A percentile compares a stretch with the other conserved stretches of the same genome.
Evolutionary conservation across 2,329 filamentous ascomycete species (phyloP).

Genomic region (Fusarium staphyleae): DNA sequence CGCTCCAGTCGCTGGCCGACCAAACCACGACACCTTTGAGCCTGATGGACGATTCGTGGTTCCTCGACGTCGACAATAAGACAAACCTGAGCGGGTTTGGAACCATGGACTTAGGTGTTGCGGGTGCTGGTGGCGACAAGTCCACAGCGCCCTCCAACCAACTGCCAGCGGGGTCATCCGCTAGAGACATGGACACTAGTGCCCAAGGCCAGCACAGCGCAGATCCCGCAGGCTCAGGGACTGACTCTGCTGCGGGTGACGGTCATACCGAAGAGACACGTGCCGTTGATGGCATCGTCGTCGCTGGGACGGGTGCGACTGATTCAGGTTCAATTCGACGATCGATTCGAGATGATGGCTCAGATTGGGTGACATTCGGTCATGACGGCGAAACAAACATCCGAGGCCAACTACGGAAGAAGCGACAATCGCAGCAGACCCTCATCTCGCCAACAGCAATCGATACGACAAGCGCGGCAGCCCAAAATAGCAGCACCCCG

Average conservation of each 20-base stretch:
- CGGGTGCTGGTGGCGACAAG: conserved; percentile 33
- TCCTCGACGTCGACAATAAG: conserved; percentile 14
- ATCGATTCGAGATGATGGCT: conserved; percentile 6
- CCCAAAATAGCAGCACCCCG: conserved; percentile 41
- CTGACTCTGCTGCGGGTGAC: conserved; percentile 20
- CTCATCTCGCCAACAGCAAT: conserved; percentile 31
- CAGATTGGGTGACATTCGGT: not conserved
- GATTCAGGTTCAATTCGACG: conserved; percentile 7
- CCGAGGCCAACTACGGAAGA: not conserved
- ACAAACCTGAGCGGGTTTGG: conserved; percentile 17
- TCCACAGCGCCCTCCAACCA: conserved; percentile 24
- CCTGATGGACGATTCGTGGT: conserved; percentile 41
- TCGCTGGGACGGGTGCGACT: conserved; percentile 5
- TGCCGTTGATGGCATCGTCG: conserved; percentile 24
- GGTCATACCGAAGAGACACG: conserved; percentile 26
- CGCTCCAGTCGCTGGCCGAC: conserved; percentile 42
- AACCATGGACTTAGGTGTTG: conserved; percentile 10
- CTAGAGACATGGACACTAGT: conserved; percentile 18
- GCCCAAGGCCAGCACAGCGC: conserved; percentile 20
- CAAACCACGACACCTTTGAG: conserved; percentile 42
- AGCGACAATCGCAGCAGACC: conserved; percentile 18
- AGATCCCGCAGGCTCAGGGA: conserved; percentile 26
- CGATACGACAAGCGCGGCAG: conserved; percentile 27
- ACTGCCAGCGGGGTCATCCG: conserved; percentile 26
- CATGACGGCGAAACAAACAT: not conserved